phyloP scores from a whole-genome alignment of 768 basidiomycete genomes.

The Panus rudis region DNA sequence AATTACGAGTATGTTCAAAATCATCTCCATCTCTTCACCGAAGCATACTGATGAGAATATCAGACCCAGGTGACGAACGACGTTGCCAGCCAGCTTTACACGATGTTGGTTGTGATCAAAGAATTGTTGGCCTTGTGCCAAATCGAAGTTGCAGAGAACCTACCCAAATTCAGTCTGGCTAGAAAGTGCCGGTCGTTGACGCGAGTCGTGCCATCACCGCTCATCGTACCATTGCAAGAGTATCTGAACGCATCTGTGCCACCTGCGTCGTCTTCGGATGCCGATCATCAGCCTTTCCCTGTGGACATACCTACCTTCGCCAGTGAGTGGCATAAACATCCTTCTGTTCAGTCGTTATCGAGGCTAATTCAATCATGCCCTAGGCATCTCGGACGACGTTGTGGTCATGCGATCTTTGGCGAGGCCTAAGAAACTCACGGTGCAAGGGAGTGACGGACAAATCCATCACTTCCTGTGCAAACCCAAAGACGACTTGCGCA shows the following conservation, averaged over 20 bases:
- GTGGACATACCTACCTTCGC: slow-evolving; percentile 66
- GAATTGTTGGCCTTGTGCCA: slow-evolving; percentile 67
- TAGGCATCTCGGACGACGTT: slow-evolving; percentile 66
- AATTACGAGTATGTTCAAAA: slow-evolving; percentile 49
- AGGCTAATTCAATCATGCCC: not conserved
- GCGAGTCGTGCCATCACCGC: slow-evolving; percentile 47
- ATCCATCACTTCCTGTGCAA: slow-evolving; percentile 91
- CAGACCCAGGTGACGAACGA: slow-evolving; percentile 44
- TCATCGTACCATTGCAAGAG: slow-evolving; percentile 91
- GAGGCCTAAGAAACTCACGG: slow-evolving; percentile 84
- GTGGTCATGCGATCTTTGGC: slow-evolving; percentile 89
- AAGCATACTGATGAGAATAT: not conserved
- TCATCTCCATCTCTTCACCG: not conserved
- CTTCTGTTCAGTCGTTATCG: not conserved
- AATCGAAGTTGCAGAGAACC: slow-evolving; percentile 35
- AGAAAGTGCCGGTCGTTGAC: slow-evolving; percentile 50
- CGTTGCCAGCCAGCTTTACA: slow-evolving; percentile 44
- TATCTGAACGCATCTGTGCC: slow-evolving; percentile 89
- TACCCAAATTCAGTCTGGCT: slow-evolving; percentile 38
- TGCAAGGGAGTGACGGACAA: slow-evolving; percentile 76
- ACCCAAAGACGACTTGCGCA: slow-evolving; percentile 94
- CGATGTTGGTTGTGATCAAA: slow-evolving; percentile 56
- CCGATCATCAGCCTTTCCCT: slow-evolving; percentile 78
- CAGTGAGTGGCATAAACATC: slow-evolving; percentile 37
- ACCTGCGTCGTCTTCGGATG: slow-evolving; percentile 52